phyloP scores from a whole-genome alignment of 805 yeast genomes.

The Brettanomyces naardenensis region DNA sequence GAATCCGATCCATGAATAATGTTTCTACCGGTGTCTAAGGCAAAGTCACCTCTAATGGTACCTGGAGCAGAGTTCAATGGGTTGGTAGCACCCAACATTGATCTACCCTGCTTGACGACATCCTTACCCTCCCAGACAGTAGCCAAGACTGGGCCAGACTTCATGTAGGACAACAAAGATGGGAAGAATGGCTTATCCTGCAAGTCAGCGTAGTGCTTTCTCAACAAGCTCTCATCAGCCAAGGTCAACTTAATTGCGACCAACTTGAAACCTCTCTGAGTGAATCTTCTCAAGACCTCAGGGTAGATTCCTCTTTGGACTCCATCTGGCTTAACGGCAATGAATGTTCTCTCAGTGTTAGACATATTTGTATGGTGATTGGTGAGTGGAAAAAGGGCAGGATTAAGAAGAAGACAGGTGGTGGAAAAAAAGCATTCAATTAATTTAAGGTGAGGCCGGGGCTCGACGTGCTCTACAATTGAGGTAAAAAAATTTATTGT shows the following conservation, averaged over 20 bases:
- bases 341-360: conserved; percentile 78
- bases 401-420: neutral
- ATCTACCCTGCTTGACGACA: conserved; percentile 98
- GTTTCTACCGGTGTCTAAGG: conserved; percentile 98
- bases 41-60: conserved; percentile 99
- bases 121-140: conserved; percentile 99
- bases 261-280: conserved; percentile 94
- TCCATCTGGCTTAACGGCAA: conserved; percentile 98
- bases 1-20: conserved; percentile 99
- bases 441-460: neutral
- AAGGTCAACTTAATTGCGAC: conserved; percentile 89
- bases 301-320: conserved; percentile 98
- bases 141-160: conserved; percentile 97
- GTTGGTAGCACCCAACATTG: conserved; percentile 97
- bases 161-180: conserved; percentile 91
- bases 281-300: conserved; percentile 87
- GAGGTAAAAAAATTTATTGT: no score
- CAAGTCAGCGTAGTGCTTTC: conserved; percentile 93
- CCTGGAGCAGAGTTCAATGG: conserved; percentile 97
- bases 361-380: conserved; percentile 33
- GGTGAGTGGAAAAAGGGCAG: conserved; percentile 1
- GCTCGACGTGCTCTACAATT: no score
- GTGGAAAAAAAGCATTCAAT: no score
- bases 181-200: conserved; percentile 98
- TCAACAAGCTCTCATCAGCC: conserved; percentile 81